phyloP scores from a whole-genome alignment of 257 asterid genomes.

The Solanum pennellii region DNA sequence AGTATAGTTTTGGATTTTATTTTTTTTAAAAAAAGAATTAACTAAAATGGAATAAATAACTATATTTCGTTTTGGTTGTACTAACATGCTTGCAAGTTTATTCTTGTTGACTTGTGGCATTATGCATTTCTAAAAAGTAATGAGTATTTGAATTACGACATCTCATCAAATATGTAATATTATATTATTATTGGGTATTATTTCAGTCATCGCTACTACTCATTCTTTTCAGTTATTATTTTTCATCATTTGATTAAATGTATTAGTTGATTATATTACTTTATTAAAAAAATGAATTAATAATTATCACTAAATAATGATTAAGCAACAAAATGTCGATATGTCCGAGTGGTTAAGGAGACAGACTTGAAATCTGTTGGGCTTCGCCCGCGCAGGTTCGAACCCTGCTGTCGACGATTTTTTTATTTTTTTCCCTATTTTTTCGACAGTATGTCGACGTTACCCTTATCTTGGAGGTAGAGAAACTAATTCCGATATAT shows the following conservation, averaged over 20 bases:
- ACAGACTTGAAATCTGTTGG: constrained; percentile 79
- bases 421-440: not conserved
- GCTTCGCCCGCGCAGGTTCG: not conserved
- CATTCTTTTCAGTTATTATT: not conserved
- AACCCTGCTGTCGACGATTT: not conserved
- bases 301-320: accelerated
- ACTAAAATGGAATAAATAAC: too few relatives aligned
- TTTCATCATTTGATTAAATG: not conserved
- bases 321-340: constrained; percentile 11
- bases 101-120: not conserved
- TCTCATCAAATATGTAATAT: not conserved
- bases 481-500: too few relatives aligned
- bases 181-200: too few relatives aligned
- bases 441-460: too few relatives aligned
- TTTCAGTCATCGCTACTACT: not conserved
- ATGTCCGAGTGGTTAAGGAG: constrained; percentile 99
- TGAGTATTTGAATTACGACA: not conserved
- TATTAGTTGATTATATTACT: not conserved
- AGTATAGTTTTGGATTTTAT: not conserved
- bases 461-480: too few relatives aligned
- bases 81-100: not conserved
- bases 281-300: not conserved
- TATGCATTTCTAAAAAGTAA: too few relatives aligned
- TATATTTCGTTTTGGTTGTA: not conserved
- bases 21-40: not conserved